phyloP scores from a whole-genome alignment of 352 stramenopile genomes.

The Pythium rishiriense region DNA sequence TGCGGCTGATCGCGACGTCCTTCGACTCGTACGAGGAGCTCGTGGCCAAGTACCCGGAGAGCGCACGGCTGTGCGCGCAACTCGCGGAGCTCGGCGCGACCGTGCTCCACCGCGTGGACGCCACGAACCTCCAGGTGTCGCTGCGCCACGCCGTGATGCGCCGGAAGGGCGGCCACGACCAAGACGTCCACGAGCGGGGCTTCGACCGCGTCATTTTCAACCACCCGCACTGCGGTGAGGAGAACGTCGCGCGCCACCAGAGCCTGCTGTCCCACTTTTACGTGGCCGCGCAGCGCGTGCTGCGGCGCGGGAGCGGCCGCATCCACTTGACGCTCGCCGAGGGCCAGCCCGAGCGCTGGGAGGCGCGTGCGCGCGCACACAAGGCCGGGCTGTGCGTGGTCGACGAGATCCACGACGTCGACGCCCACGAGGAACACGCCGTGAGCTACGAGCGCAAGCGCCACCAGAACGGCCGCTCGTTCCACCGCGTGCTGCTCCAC shows the following conservation, averaged over 20 bases:
- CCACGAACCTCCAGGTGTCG: conserved; percentile 54
- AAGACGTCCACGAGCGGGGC: conserved; percentile 1
- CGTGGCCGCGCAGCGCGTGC: conserved; percentile 53
- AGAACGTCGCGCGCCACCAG: conserved; percentile 87
- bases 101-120: conserved; percentile 66
- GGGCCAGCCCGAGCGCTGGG: conserved; percentile 78
- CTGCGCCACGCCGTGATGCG: conserved; percentile 28
- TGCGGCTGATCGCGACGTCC: conserved; percentile 37
- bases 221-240: conserved; percentile 91
- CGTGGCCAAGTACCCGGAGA: conserved; percentile 62
- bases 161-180: background rate
- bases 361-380: conserved; percentile 50
- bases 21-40: conserved; percentile 70
- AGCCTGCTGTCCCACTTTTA: conserved; percentile 92
- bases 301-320: conserved; percentile 29
- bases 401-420: conserved; percentile 49
- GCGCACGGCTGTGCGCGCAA: conserved; percentile 40
- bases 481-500: conserved; percentile 74
- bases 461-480: conserved; percentile 88
- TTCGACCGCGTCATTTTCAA: conserved; percentile 93
- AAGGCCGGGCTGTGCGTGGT: conserved; percentile 46
- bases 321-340: conserved; percentile 75
- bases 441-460: conserved; percentile 80
- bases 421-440: conserved; percentile 30
- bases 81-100: conserved; percentile 38